Evolutionary conservation across 148 eudicot species (phyloP).

Genomic region (Silene conica): DNA sequence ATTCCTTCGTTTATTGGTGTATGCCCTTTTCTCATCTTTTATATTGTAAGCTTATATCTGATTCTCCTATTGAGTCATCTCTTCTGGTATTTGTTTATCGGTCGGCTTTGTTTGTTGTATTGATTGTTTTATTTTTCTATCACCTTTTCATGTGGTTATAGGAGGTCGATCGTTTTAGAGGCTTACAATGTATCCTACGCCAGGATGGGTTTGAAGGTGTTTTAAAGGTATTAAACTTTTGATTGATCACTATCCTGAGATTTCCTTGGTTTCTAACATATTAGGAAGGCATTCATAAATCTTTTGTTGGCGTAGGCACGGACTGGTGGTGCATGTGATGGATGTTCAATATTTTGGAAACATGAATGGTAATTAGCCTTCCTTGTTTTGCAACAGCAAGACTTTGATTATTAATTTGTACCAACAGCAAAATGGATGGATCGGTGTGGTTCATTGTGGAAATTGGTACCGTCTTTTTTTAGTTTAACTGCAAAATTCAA

Average conservation of each 20-base stretch:
- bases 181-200: slow-evolving; percentile 45
- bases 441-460: not conserved
- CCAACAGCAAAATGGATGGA: not conserved
- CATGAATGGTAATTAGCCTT: slow-evolving; percentile 43
- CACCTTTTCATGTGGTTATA: slow-evolving; percentile 25
- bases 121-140: slow-evolving; percentile 6
- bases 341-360: slow-evolving; percentile 94
- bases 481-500: not conserved
- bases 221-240: slow-evolving; percentile 50
- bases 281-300: slow-evolving; percentile 3
- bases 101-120: not conserved
- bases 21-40: not conserved
- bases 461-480: not conserved
- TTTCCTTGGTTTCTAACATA: slow-evolving; percentile 9
- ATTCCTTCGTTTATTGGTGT: not conserved
- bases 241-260: not conserved
- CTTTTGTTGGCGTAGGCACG: slow-evolving; percentile 47
- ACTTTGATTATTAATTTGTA: not conserved
- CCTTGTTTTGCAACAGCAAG: not conserved
- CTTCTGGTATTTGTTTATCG: not conserved
- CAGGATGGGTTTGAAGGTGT: slow-evolving; percentile 67
- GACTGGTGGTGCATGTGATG: slow-evolving; percentile 81
- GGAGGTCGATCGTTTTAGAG: slow-evolving; percentile 86
- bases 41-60: not conserved
- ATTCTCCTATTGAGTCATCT: not conserved